Base-by-base conservation (phyloP, 2,329 filamentous ascomycete genomes). In the Stagonosporopsis vannaccii region DNA sequence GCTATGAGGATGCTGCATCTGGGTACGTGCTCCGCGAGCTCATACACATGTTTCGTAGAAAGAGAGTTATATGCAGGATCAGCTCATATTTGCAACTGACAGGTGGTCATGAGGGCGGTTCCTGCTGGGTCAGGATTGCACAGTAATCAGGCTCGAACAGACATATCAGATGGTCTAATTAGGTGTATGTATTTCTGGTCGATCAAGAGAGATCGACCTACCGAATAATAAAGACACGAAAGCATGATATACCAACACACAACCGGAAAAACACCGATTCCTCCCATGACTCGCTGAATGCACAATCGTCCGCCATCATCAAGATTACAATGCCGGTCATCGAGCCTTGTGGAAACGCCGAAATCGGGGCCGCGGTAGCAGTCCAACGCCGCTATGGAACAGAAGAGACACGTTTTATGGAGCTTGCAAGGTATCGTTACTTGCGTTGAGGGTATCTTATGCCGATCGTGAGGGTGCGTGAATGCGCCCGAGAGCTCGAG, bases 361-460 rank as follows among this genome's bases (percentile, higher is more conserved):
- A 51, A 48, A 36, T 33, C 43, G 39, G 28, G 20, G 17, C 42
- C 37, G 23, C 37, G 23, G 20, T 35, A 19, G 51, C 26, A 43
- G 20, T 53, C 23, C 45, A 52, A 52, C 22, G 39, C 44, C 49
- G 22, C 13, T 23, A 30, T 42, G 8, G 37, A 52, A 32, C 44
- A 40, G 23, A 41, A 52, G 41, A 43, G 40, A 43, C 44, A 45
- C 26, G n/a, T 46, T 30, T 36, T 41, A 17, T 30, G 35, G 40
- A 17, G 33, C 35, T 45, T 44, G 55, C 45, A 53, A 53, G 49
- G 48, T 17, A 28, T 45, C 40, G 23, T 48, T 58, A 53, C 55
- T 58, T 53, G 49, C 55, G 22, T 17, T 17, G 6, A 50, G 55
- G 55, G 50, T 58, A 53, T 53, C 49, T 41, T 41, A 58, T 46